Conservation (phyloP, 1,139 yeast genomes). For the Kodamaea suecica region DNA sequence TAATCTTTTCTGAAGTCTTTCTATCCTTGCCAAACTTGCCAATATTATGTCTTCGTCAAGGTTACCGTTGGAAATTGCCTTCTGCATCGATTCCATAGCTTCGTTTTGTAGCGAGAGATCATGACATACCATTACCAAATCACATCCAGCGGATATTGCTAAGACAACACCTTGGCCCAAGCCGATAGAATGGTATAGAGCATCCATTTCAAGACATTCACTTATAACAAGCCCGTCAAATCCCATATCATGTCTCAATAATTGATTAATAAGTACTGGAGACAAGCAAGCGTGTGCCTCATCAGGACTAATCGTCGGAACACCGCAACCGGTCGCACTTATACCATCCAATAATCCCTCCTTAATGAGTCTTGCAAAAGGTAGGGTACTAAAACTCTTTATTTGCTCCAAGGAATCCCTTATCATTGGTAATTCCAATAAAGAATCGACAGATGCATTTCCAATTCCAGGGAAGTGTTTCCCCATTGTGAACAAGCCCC, state of each 20-base stretch:
- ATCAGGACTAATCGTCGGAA: conserved; percentile 60
- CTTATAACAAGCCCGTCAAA: conserved; percentile 61
- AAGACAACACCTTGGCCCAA: conserved; percentile 64
- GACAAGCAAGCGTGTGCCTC: conserved; percentile 65
- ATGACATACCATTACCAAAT: conserved; percentile 62
- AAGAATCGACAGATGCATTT: conserved; percentile 55
- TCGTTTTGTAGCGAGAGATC: conserved; percentile 56
- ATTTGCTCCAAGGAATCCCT: conserved; percentile 56
- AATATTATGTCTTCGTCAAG: conserved; percentile 46
- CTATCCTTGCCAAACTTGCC: conserved; percentile 44
- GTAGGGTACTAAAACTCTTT: conserved; percentile 48
- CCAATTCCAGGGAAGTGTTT: conserved; percentile 72
- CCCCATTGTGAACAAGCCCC: conserved; percentile 57
- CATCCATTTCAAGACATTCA: conserved; percentile 67
- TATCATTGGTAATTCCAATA: conserved; percentile 58
- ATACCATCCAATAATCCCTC: conserved; percentile 53
- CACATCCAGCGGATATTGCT: conserved; percentile 65
- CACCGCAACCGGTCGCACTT: conserved; percentile 66
- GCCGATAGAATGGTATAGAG: conserved; percentile 60
- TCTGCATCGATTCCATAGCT: conserved; percentile 53
- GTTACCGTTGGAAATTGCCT: conserved; percentile 53
- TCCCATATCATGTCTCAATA: conserved; percentile 50
- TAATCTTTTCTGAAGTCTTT: conserved; percentile 40
- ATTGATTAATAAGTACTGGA: conserved; percentile 53
- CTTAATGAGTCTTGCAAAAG: conserved; percentile 51